A percentile compares a stretch with the other conserved stretches of the same genome.
Conservation (phyloP, 345 rosid species). For the Populus nigra region DNA sequence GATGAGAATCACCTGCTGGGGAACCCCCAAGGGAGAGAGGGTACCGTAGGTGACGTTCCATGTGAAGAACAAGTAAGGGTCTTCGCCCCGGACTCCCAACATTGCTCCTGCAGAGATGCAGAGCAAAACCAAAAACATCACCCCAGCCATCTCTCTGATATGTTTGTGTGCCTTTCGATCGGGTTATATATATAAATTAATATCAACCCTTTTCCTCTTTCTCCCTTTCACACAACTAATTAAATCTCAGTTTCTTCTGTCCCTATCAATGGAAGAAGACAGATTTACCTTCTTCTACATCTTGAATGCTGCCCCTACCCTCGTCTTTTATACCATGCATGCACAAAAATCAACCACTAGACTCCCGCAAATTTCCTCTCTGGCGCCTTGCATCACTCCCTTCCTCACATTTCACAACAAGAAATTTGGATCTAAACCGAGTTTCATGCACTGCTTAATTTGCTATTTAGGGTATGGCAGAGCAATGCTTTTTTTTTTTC, state of each 20-base stretch:
- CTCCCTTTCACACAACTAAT: background rate
- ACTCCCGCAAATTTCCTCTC: background rate
- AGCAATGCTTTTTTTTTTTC: too few relatives aligned
- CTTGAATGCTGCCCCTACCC: background rate
- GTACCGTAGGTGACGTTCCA: constrained; percentile 15
- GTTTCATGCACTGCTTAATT: background rate
- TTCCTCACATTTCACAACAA: background rate
- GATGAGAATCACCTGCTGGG: constrained; percentile 59
- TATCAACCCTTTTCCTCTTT: background rate
- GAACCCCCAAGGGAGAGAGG: constrained; percentile 10
- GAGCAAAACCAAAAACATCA: background rate
- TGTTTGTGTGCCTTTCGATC: too few relatives aligned
- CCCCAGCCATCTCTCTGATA: background rate
- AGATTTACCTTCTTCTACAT: background rate
- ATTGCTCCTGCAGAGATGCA: constrained; percentile 2
- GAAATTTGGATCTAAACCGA: background rate
- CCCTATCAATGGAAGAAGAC: background rate
- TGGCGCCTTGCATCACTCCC: background rate
- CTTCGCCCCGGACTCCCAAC: constrained; percentile 1
- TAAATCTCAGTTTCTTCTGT: background rate
- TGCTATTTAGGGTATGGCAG: background rate
- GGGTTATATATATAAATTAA: background rate
- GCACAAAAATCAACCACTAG: background rate
- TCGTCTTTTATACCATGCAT: background rate
- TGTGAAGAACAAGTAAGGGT: constrained; percentile 14